Evolutionary conservation across 257 asterid genomes (phyloP), one percentile per base, ranked within the genome.

Genomic region (Nicotiana attenuata): DNA sequence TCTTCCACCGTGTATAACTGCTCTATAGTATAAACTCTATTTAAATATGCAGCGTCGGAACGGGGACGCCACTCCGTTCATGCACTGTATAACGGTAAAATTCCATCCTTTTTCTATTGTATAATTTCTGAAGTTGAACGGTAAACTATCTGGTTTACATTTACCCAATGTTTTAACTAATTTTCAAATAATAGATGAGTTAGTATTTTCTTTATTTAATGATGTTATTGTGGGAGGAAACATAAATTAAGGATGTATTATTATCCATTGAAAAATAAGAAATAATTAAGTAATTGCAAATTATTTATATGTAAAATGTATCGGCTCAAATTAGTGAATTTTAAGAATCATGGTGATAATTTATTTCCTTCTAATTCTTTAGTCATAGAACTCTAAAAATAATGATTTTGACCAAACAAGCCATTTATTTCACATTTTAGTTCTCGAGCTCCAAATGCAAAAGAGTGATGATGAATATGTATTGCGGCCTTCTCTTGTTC

Each of bases 41-140:
- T 38, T 38, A 38, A 38, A 38, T 7, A 7, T 28, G 9, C 45
- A 38, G 10, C 45, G 5, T 38, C 45, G 10, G 10, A 41, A 50
- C 80, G 80, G 45, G 45, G 20, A 50, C 63, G 80, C 26, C 63
- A 75, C 80, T 15, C 45, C 79, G 63, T 75, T 47, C 26, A 24
- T 15, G 63, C 45, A 75, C 16, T 11, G 13, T 71, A 31, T 75
- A 75, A 50, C 80, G 63, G 63, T 16, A 75, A 75, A 73, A 15
- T 75, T 16, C 1, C 2, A 2, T 73, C 45, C 33, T 26, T 75
- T 29, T 15, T 75, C 26, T 22, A 24, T 45, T 71, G 8, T 22
- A 1, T 20, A 47, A 73, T 41, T 69, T n/a, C 16, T 69, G 77
- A 56, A 11, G 33, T 20, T 53, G 59, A 35, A 38, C 11, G 10